phyloP scores from a whole-genome alignment of 2,329 filamentous ascomycete genomes.

The Stagonosporopsis rhizophila region DNA sequence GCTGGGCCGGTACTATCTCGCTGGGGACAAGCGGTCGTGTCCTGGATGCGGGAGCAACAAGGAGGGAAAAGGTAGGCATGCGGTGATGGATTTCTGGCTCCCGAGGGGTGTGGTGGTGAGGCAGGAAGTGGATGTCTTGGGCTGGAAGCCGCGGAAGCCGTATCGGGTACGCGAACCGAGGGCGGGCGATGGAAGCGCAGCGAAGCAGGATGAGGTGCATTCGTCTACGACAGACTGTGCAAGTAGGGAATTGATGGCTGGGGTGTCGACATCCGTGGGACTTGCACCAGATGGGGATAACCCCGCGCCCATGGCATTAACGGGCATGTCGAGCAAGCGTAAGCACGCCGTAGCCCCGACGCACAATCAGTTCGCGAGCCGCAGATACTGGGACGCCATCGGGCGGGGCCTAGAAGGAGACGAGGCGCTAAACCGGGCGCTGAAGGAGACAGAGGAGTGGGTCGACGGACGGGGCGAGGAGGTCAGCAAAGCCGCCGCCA shows the following conservation, averaged over 20 bases:
- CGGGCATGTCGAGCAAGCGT: no score
- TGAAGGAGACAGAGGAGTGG: slow-evolving; percentile 26
- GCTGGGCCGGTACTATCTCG: slow-evolving; percentile 41
- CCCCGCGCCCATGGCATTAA: no score
- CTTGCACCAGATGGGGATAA: no score
- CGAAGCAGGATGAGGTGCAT: no score
- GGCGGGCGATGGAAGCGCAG: background rate
- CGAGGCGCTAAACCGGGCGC: slow-evolving; percentile 24
- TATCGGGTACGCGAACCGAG: slow-evolving; percentile 19
- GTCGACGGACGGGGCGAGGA: slow-evolving; percentile 24
- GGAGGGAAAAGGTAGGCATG: slow-evolving; percentile 16
- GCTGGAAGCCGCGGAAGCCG: slow-evolving; percentile 29
- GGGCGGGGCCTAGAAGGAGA: slow-evolving; percentile 16
- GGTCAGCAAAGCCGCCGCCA: background rate
- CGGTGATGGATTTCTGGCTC: slow-evolving; percentile 39
- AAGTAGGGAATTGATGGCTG: no score
- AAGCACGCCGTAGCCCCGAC: no score
- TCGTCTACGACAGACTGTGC: no score
- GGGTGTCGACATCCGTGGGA: no score
- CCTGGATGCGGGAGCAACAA: slow-evolving; percentile 32
- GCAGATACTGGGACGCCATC: slow-evolving; percentile 29
- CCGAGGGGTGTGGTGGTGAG: slow-evolving; percentile 23
- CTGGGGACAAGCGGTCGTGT: slow-evolving; percentile 33
- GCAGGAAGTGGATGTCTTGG: slow-evolving; percentile 26
- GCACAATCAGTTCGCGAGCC: slow-evolving; percentile 35